These are phyloP conservation scores for Austroboletus niveus DNA, from an alignment of 1,284 basidiomycete genomes.

Conservation along the genomic window DNA sequence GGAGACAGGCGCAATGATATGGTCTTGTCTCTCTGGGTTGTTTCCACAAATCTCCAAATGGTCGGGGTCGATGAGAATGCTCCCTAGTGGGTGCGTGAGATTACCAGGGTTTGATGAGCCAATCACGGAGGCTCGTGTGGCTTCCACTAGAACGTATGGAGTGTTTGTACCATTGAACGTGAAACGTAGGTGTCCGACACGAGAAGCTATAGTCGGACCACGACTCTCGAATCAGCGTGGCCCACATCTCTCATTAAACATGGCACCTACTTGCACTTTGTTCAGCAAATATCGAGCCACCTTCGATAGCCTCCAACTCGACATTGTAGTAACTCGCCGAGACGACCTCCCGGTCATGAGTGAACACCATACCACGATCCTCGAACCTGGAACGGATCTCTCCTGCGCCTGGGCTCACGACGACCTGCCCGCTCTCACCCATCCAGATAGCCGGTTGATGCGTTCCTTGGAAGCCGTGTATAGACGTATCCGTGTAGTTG, in stretches of 20 bases:
- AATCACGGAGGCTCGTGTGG: conserved; percentile 60
- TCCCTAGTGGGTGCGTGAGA: conserved; percentile 60
- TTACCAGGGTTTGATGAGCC: conserved; percentile 61
- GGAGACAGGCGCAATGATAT: conserved; percentile 59
- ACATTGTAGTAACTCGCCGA: conserved; percentile 71
- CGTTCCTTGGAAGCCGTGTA: conserved; percentile 78
- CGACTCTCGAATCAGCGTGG: conserved; percentile 1
- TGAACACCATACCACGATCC: conserved; percentile 60
- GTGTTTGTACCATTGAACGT: conserved; percentile 49
- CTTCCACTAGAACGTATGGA: conserved; percentile 72
- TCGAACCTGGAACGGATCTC: conserved; percentile 52
- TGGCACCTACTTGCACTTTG: conserved; percentile 68
- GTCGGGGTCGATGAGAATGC: conserved; percentile 47
- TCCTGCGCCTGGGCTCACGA: conserved; percentile 62
- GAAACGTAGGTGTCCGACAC: conserved; percentile 77
- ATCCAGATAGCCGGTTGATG: conserved; percentile 91
- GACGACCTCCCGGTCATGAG: conserved; percentile 57
- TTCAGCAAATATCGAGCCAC: conserved; percentile 56
- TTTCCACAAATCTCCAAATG: conserved; percentile 62
- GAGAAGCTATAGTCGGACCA: conserved; percentile 52
- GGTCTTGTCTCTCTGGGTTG: conserved; percentile 76
- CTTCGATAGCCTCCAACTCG: conserved; percentile 49
- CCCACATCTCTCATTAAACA: background rate
- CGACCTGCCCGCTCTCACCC: conserved; percentile 74
- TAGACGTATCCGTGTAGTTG: conserved; percentile 60